These are phyloP conservation scores for Candolleomyces eurysporus DNA, from an alignment of 768 basidiomycete species.

Conservation along the genomic window DNA sequence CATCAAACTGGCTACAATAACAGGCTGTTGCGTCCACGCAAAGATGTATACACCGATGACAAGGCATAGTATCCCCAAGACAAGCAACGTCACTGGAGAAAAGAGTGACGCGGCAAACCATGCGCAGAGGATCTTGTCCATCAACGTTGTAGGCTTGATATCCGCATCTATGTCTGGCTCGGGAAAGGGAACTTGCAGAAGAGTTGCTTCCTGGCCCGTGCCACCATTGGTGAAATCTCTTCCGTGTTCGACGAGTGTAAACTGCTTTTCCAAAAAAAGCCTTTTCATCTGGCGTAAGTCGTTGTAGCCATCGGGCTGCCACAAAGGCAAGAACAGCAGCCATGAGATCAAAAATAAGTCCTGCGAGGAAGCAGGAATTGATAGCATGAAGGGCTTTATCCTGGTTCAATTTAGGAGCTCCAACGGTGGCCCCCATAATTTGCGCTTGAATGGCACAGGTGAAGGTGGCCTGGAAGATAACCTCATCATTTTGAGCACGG, in stretches of 20 bases:
- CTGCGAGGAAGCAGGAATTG: conserved; percentile 10
- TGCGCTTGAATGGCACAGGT: conserved; percentile 11
- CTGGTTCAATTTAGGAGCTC: neutral
- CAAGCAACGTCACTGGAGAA: conserved; percentile 10
- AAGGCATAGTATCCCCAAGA: conserved; percentile 10
- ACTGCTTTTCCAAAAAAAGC: neutral
- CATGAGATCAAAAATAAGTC: conserved; percentile 10
- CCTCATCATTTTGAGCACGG: too few relatives aligned
- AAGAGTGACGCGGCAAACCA: conserved; percentile 9
- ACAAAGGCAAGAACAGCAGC: conserved; percentile 11
- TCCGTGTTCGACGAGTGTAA: neutral
- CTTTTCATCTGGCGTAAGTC: conserved; percentile 7
- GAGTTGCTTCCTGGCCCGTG: too few relatives aligned
- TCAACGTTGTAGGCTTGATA: neutral
- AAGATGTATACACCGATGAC: conserved; percentile 3
- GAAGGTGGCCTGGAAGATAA: conserved; percentile 6
- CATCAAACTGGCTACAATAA: conserved; percentile 3
- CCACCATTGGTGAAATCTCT: too few relatives aligned
- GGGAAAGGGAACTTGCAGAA: neutral
- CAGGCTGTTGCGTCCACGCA: conserved; percentile 11
- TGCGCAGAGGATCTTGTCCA: neutral
- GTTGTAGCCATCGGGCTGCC: conserved; percentile 10
- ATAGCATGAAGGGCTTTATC: conserved; percentile 8
- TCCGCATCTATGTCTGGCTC: neutral
- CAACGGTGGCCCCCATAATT: conserved; percentile 7